Conservation (phyloP, 768 basidiomycete species). For the Termitomyces sp. region DNA sequence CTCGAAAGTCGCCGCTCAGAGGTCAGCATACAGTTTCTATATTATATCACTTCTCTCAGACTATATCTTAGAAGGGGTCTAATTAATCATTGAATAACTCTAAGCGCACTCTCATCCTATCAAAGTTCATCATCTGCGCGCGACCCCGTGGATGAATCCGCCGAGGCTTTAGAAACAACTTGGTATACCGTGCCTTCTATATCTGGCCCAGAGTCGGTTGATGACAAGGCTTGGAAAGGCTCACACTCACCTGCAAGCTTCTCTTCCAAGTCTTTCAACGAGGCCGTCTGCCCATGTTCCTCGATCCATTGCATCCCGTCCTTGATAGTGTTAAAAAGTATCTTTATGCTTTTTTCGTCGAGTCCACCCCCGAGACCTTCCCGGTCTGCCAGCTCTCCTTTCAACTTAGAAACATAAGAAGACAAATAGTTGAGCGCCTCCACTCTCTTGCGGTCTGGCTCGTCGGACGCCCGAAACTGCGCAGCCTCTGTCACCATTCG, state of each 20-base stretch:
- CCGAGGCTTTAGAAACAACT: conserved; percentile 19
- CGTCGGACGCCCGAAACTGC: conserved; percentile 29
- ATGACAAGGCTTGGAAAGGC: neutral
- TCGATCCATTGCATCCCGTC: conserved; percentile 78
- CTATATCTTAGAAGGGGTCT: neutral
- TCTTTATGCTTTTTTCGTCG: conserved; percentile 48
- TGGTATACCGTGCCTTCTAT: conserved; percentile 18
- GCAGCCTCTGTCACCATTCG: conserved; percentile 52
- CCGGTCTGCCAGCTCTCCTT: conserved; percentile 63
- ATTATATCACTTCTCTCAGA: neutral
- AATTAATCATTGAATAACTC: too few species aligned
- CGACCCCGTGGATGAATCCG: too few species aligned
- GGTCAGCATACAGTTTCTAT: neutral
- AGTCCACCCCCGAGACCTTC: conserved; percentile 74
- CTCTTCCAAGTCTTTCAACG: conserved; percentile 74
- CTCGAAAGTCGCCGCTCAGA: neutral
- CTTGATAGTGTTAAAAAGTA: conserved; percentile 56
- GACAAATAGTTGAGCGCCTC: conserved; percentile 51
- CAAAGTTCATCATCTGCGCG: conserved; percentile 4
- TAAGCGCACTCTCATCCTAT: neutral
- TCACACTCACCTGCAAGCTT: conserved; percentile 41
- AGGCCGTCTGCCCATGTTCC: conserved; percentile 53
- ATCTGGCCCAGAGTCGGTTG: conserved; percentile 11
- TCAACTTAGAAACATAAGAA: conserved; percentile 59
- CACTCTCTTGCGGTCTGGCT: conserved; percentile 15